A percentile compares a stretch with the other conserved stretches of the same genome.
Evolutionary conservation across 768 basidiomycete genomes (phyloP).

Genomic region (Lentinula boryana): DNA sequence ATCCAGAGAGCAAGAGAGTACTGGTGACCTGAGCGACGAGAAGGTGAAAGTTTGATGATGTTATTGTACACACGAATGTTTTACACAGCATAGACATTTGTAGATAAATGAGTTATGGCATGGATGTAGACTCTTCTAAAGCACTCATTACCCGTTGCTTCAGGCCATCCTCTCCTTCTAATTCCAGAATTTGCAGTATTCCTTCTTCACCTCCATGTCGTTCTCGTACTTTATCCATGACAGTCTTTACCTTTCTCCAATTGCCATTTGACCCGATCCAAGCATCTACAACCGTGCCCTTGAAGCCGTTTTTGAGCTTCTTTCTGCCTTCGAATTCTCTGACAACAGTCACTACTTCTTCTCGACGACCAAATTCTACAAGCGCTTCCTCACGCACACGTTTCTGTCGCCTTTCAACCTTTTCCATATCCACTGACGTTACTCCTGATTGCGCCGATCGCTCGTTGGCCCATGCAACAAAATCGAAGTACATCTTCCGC

Average conservation of each 20-base stretch:
- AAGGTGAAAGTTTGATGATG: neutral
- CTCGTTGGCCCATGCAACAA: conserved; percentile 42
- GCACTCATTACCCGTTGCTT: conserved; percentile 1
- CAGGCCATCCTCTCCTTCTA: conserved; percentile 31
- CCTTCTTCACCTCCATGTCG: conserved; percentile 42
- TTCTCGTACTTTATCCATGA: conserved; percentile 46
- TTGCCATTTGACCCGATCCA: conserved; percentile 41
- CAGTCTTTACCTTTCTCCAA: conserved; percentile 40
- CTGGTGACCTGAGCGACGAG: neutral
- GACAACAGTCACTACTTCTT: conserved; percentile 35
- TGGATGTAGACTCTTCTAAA: neutral
- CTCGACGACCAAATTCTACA: conserved; percentile 43
- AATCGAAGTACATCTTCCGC: conserved; percentile 55
- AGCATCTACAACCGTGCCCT: conserved; percentile 43
- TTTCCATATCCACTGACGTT: conserved; percentile 9
- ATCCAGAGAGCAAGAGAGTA: neutral
- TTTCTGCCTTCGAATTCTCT: conserved; percentile 19
- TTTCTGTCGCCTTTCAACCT: conserved; percentile 16
- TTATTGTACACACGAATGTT: too few species aligned
- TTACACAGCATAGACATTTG: neutral
- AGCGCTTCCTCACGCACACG: conserved; percentile 40
- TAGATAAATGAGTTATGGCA: neutral
- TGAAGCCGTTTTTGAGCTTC: conserved; percentile 39
- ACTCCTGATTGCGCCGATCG: conserved; percentile 8
- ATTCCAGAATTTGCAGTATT: conserved; percentile 30